Evolutionary conservation across 2,329 filamentous ascomycete genomes (phyloP), one percentile per base, ranked within the genome.

Genomic region (Neofusicoccum laricinum): DNA sequence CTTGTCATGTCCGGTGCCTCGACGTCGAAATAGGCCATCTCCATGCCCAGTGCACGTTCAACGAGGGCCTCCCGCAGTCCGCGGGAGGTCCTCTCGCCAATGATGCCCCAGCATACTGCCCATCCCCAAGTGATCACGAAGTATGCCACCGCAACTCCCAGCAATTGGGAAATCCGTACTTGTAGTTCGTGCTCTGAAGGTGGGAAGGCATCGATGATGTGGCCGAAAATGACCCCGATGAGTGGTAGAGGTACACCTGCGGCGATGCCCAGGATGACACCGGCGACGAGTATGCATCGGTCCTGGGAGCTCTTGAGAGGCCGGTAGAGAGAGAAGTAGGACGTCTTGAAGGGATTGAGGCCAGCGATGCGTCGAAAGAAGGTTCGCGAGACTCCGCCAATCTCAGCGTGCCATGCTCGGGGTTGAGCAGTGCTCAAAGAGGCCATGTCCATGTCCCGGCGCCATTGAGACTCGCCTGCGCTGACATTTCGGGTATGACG

Each of bases 1-100:
- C 73, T 75, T 15, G 80, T 79, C 69, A 84, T 79, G 70, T 85
- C 82, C 19, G 82, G 78, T 41, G 81, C 78, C 66, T 81, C 74
- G 12, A 79, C 78, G 65, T 85, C 83, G 66, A 83, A 82, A 68
- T 82, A 85, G 11, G 80, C 75, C 68, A 83, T 81, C 59, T 85
- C 82, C 70, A 84, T 78, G 34, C 82, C 79, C 21, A 85, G 71
- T 7, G 82, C 77, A 65, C 79, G 79, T 40, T 80, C 72, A 14
- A 85, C 73, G 36, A 84, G 75, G 41, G 76, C 75, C 64, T 80
- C 78, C 51, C 83, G 76, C 6, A 83, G 72, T 36, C 77, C 78
- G 64, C 81, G 74, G 4, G 81, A 80, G 11, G 85, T 77, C 51
- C 79, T 77, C 68, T 84, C 81, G 14, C 82, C 81, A 15, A 82